Percentiles rank a stretch among this genome's conserved stretches.
These are phyloP conservation scores for Coemansia sp. DNA, from an alignment of 192 early-diverging fungal species.

Conservation along the genomic window DNA sequence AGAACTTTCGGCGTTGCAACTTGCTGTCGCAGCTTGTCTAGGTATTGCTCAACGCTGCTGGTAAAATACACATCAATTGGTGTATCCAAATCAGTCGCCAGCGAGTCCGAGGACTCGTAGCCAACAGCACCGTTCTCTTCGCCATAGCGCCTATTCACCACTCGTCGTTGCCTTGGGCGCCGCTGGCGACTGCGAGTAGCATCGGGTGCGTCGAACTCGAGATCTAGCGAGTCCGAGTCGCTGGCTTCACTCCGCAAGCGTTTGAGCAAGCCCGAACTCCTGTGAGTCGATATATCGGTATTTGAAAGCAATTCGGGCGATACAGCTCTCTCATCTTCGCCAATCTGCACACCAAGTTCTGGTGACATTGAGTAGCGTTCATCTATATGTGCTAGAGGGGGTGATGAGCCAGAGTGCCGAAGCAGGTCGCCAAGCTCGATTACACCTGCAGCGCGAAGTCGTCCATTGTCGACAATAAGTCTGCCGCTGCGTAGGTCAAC, in stretches of 20 bases:
- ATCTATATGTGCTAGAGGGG: background rate
- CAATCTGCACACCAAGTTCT: background rate
- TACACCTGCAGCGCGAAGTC: conserved; percentile 30
- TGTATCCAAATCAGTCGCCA: conserved; percentile 24
- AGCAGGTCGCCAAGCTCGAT: conserved; percentile 42
- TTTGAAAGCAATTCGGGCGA: conserved; percentile 27
- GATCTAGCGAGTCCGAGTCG: conserved; percentile 17
- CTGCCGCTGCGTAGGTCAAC: conserved; percentile 36
- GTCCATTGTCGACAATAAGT: conserved; percentile 49
- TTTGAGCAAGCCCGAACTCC: background rate
- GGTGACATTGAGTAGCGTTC: conserved; percentile 7
- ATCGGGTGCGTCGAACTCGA: conserved; percentile 21
- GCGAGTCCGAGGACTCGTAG: conserved; percentile 43
- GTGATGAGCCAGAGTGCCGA: conserved; percentile 16
- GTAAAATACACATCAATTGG: conserved; percentile 40
- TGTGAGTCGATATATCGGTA: background rate
- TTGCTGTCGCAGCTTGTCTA: conserved; percentile 49
- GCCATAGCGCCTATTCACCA: background rate
- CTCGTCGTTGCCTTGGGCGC: conserved; percentile 6
- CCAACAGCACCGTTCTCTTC: background rate
- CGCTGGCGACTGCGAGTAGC: background rate
- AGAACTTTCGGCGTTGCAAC: conserved; percentile 3
- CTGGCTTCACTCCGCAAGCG: background rate
- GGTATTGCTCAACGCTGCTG: conserved; percentile 46
- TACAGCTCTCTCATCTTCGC: background rate